A percentile compares a stretch with the other conserved stretches of the same genome.
Evolutionary conservation across 73 alveolate genomes (phyloP).

Genomic region (Blepharisma japonicum): DNA sequence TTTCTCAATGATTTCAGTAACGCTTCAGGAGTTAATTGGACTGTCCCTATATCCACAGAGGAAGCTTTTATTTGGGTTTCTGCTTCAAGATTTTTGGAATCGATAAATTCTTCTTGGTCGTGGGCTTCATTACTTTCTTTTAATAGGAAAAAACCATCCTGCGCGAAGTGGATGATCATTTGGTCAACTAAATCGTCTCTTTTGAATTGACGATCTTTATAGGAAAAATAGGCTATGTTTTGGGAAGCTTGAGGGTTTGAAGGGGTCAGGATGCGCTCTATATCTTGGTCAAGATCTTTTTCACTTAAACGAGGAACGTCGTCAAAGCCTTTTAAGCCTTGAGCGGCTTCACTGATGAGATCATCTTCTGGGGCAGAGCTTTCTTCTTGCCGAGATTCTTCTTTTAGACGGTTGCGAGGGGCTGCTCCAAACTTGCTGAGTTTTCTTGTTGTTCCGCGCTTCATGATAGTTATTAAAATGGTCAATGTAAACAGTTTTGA

Average conservation of each 20-base stretch:
- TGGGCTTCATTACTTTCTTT: constrained; percentile 80
- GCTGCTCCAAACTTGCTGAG: background rate
- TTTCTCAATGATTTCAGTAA: constrained; percentile 80
- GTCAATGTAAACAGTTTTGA: too few species aligned
- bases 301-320: constrained; percentile 32
- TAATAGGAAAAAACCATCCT: constrained; percentile 70
- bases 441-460: background rate
- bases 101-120: constrained; percentile 79
- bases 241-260: constrained; percentile 88
- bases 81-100: constrained; percentile 58
- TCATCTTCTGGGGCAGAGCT: background rate
- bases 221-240: constrained; percentile 64
- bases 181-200: constrained; percentile 84
- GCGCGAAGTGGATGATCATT: constrained; percentile 71
- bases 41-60: constrained; percentile 56
- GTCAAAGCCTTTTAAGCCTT: background rate
- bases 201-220: constrained; percentile 64
- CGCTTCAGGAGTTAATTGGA: constrained; percentile 49
- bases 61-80: constrained; percentile 71
- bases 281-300: constrained; percentile 67
- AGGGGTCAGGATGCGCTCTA: constrained; percentile 61
- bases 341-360: background rate
- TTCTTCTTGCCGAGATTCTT: background rate
- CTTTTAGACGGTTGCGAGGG: background rate
- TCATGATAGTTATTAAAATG: background rate